These are phyloP conservation scores for Schizopora paradoxa DNA, from an alignment of 1,284 basidiomycete species.

Conservation along the genomic window DNA sequence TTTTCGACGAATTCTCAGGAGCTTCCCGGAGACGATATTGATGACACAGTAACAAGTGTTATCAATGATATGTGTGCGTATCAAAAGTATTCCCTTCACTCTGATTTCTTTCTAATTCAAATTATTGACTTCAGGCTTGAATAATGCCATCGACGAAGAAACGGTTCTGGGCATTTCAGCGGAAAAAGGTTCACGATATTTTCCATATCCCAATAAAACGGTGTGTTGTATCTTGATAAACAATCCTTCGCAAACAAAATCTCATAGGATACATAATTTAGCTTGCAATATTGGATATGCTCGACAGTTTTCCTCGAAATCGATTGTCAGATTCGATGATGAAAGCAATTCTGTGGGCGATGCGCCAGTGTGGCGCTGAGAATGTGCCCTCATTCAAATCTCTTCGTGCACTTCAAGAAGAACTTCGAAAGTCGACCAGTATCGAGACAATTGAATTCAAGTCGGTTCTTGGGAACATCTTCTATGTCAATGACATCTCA, in stretches of 20 bases:
- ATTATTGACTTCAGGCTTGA: no score
- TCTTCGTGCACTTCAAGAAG: conserved; percentile 7
- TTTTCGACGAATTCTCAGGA: no score
- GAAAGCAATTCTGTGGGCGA: not conserved
- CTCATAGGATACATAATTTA: not conserved
- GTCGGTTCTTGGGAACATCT: conserved; percentile 13
- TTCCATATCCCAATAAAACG: not conserved
- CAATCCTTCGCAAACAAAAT: not conserved
- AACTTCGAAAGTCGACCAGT: not conserved
- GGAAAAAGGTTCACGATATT: no score
- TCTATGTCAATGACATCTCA: conserved; percentile 15
- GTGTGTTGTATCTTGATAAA: not conserved
- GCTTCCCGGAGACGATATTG: no score
- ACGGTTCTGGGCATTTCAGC: no score
- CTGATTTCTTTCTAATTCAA: no score
- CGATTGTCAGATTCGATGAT: not conserved
- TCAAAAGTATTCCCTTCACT: no score
- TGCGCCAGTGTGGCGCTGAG: not conserved
- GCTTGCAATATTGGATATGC: not conserved
- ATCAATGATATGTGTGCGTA: no score
- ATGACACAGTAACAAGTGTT: no score
- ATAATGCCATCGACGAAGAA: no score
- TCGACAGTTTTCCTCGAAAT: not conserved
- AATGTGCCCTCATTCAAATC: conserved; percentile 8
- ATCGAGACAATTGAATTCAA: conserved; percentile 3